phyloP scores from a whole-genome alignment of 2,329 filamentous ascomycete species.

The Diplodia corticola region DNA sequence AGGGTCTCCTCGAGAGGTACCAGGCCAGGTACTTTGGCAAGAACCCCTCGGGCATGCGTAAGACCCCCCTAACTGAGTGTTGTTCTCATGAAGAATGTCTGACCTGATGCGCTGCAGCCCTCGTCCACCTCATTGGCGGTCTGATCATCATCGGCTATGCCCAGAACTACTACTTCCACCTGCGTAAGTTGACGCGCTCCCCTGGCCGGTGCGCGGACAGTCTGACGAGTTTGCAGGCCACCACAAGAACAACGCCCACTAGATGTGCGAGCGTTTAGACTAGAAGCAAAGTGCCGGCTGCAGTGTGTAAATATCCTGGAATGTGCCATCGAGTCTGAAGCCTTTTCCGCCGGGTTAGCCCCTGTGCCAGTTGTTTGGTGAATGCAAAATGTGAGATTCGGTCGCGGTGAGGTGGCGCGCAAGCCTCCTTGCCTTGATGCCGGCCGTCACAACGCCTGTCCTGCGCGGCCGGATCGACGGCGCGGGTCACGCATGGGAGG shows the following conservation, averaged over 20 bases:
- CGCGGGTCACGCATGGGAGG: constrained; percentile 8
- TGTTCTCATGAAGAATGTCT: constrained; percentile 16
- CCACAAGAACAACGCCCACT: constrained; percentile 99
- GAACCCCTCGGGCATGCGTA: constrained; percentile 87
- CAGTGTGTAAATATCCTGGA: constrained; percentile 23
- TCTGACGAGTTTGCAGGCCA: constrained; percentile 63
- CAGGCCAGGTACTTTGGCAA: constrained; percentile 88
- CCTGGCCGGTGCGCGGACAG: constrained; percentile 21
- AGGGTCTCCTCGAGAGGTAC: constrained; percentile 84
- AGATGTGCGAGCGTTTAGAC: constrained; percentile 40
- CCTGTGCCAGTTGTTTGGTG: neutral
- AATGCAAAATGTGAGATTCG: constrained; percentile 10
- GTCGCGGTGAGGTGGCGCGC: constrained; percentile 5
- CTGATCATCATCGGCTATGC: constrained; percentile 84
- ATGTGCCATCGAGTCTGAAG: constrained; percentile 20
- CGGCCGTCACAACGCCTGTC: constrained; percentile 8
- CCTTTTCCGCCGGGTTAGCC: constrained; percentile 3
- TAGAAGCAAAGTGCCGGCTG: constrained; percentile 15
- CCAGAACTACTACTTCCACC: constrained; percentile 99
- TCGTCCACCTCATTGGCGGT: constrained; percentile 80
- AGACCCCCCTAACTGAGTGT: constrained; percentile 40
- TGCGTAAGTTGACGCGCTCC: constrained; percentile 68
- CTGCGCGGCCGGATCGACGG: constrained; percentile 16
- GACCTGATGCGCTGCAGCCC: constrained; percentile 57
- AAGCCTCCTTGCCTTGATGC: constrained; percentile 18